Conservation (phyloP, 2,329 filamentous ascomycete genomes). For the Cercospora janseana region DNA sequence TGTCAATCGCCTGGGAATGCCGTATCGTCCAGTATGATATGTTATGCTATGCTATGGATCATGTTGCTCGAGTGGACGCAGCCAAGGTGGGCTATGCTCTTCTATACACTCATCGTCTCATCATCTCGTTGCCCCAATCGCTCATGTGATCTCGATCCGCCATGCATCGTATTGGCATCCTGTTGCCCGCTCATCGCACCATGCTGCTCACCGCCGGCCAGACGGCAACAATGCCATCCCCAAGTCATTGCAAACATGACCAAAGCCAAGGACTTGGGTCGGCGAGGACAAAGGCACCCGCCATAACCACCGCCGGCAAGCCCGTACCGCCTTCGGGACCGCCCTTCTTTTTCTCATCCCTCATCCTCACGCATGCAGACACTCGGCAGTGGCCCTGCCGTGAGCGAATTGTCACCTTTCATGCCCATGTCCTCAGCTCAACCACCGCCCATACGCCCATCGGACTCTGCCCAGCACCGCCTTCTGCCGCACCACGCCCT, state of each 20-base stretch:
- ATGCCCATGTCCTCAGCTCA: slow-evolving; percentile 24
- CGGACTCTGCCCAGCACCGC: slow-evolving; percentile 78
- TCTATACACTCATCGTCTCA: not conserved
- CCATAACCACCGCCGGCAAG: not conserved
- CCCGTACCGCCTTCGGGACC: slow-evolving; percentile 1
- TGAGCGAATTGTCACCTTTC: not conserved
- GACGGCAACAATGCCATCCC: not conserved
- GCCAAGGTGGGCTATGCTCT: too few relatives aligned
- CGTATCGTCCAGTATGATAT: too few relatives aligned
- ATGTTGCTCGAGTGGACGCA: too few relatives aligned
- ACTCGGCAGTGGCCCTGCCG: not conserved
- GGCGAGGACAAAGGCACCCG: not conserved
- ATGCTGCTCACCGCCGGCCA: slow-evolving; percentile 3
- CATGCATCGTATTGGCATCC: slow-evolving; percentile 1
- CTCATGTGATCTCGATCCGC: too few relatives aligned
- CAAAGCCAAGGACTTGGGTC: not conserved
- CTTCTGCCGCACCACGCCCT: slow-evolving; percentile 73
- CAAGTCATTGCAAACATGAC: not conserved
- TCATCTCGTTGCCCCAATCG: not conserved
- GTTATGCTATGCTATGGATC: too few relatives aligned
- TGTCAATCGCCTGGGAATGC: not conserved
- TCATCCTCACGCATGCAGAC: not conserved
- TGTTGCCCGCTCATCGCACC: slow-evolving; percentile 2
- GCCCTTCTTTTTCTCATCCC: not conserved
- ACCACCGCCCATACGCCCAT: slow-evolving; percentile 85